phyloP scores from a whole-genome alignment of 192 early-diverging fungal genomes.

The Dissophora ornata region DNA sequence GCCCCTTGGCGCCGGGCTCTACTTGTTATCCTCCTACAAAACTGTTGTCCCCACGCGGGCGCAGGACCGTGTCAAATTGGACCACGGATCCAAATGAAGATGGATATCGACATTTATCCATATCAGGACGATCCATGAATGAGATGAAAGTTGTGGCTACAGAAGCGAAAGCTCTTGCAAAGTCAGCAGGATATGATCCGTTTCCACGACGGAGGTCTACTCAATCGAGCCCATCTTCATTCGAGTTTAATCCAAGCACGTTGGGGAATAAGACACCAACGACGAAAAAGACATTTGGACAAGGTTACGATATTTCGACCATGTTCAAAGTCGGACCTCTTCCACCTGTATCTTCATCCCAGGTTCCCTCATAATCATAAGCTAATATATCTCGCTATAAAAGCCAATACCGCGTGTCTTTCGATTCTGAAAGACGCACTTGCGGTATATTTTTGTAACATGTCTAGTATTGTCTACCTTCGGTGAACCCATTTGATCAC shows the following conservation, averaged over 20 bases:
- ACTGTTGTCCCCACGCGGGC: too few relatives aligned
- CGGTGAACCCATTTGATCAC: constrained; percentile 50
- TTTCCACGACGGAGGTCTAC: constrained; percentile 2
- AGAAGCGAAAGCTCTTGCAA: background rate
- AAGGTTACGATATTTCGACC: constrained; percentile 45
- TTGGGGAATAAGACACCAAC: background rate
- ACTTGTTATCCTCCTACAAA: too few relatives aligned
- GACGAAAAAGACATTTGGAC: constrained; percentile 9
- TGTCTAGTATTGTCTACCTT: too few relatives aligned
- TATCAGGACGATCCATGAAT: constrained; percentile 11
- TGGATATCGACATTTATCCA: background rate
- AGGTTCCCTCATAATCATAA: too few relatives aligned
- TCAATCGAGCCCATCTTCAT: background rate
- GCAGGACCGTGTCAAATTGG: background rate
- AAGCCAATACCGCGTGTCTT: too few relatives aligned
- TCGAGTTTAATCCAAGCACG: background rate
- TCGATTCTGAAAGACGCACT: too few relatives aligned
- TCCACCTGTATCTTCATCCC: background rate
- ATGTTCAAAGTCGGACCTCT: constrained; percentile 34
- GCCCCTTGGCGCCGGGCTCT: too few relatives aligned
- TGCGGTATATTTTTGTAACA: too few relatives aligned
- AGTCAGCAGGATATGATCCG: too few relatives aligned
- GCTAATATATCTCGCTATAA: too few relatives aligned
- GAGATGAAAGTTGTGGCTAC: constrained; percentile 27
- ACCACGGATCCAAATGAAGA: background rate